A percentile compares a stretch with the other conserved stretches of the same genome.
phyloP scores from a whole-genome alignment of 257 asterid genomes.

The Jacaranda copaia region DNA sequence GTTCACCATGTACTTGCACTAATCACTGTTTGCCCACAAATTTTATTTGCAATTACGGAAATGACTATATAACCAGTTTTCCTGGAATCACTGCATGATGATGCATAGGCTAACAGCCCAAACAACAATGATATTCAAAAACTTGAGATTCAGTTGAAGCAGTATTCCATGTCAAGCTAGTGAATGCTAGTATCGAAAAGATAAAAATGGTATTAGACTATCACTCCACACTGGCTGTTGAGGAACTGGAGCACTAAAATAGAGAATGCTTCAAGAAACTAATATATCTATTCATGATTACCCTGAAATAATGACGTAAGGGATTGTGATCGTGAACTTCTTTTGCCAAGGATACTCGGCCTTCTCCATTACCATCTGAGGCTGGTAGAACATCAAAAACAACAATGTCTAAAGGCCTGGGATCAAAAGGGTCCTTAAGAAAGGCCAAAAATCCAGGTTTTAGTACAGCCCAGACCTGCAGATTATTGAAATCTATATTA shows the following conservation, averaged over 20 bases:
- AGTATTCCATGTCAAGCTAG: conserved; percentile 16
- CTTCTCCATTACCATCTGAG: conserved; percentile 81
- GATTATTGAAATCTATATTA: conserved; percentile 36
- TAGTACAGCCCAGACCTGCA: conserved; percentile 97
- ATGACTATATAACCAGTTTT: neutral
- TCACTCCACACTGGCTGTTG: conserved; percentile 10
- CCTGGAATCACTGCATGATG: conserved; percentile 4
- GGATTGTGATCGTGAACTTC: conserved; percentile 93
- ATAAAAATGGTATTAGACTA: conserved; percentile 20
- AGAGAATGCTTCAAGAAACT: conserved; percentile 38
- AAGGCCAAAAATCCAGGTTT: conserved; percentile 98
- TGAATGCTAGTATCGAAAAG: neutral
- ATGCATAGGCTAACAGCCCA: conserved; percentile 25
- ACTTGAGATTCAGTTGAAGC: conserved; percentile 32
- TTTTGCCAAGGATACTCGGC: conserved; percentile 78
- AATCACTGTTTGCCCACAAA: neutral
- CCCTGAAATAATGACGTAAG: conserved; percentile 94
- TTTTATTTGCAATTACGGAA: neutral
- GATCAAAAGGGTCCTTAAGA: conserved; percentile 87
- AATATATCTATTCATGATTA: conserved; percentile 39
- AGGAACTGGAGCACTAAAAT: conserved; percentile 27
- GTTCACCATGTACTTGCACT: neutral
- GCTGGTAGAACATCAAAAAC: conserved; percentile 96
- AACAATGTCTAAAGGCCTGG: conserved; percentile 82
- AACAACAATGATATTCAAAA: conserved; percentile 21